Base-by-base conservation (phyloP, 345 rosid genomes). In the Murraya paniculata region DNA sequence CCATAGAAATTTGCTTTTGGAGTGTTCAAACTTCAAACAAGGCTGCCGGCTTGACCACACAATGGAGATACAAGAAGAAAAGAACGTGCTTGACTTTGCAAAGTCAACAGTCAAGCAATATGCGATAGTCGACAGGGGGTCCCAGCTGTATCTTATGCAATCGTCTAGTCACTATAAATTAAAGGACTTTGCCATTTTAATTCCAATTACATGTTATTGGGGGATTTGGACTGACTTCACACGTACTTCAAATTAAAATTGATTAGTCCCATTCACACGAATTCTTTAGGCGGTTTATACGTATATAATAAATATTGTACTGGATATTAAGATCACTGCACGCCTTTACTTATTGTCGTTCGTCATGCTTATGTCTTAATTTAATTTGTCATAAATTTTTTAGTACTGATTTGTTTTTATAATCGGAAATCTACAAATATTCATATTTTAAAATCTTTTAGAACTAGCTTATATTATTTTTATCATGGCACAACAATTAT, bases 1-100 rank as follows among this genome's bases (percentile, higher is more conserved):
- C 25, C 0, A 9, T 19, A 39, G 74, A 8, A 30, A 61, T 39
- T 3, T 16, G 38, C 24, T 18, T 30, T 9, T 16, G 19, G 6
- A 22, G n/a, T 45, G 21, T 76, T 76, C 50, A 13, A 13, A 45
- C 50, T 45, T 45, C 80, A 81, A 77, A 73, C 24, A 72, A 36
- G 24, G 81, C 36, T 77, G 81, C 36, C 73, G 75, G 81, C 71
- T 73, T 60, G 75, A 68, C 81, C 53, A 14, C 4, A 1, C 0
- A 6, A 64, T 8, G 68, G 13, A 55, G 21, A 48, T 53, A 30
- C 9, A 36, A 75, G n/a, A 13, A 4, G 11, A 1, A 39, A n/a
- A 71, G 8, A 25, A 22, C 14, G 24, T 2, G 61, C n/a, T 74
- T 35, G 70, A 35, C 71, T 36, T 16, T 31, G 0, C 7, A 33